Percentiles rank a stretch among this genome's conserved stretches.
Conservation (phyloP, 2,329 filamentous ascomycete species). For the Arthrobotrys megalospora region DNA sequence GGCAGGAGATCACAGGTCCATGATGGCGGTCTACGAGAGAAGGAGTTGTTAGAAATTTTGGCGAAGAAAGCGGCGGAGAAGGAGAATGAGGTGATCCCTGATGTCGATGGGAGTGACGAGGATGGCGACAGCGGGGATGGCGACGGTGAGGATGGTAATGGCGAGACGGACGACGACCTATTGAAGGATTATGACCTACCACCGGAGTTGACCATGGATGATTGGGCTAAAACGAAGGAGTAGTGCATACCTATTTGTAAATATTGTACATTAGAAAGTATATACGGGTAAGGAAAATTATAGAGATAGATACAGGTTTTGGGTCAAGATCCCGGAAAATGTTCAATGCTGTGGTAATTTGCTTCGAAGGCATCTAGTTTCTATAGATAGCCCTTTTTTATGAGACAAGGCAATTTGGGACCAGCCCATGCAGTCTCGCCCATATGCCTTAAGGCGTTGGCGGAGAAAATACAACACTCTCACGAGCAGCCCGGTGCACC, state of each 20-base stretch:
- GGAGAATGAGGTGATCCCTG: not conserved
- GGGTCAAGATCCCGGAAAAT: no score
- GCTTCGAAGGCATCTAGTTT: no score
- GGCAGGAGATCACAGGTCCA: slow-evolving; percentile 31
- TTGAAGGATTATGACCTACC: slow-evolving; percentile 29
- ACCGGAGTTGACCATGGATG: slow-evolving; percentile 10
- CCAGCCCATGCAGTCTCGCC: no score
- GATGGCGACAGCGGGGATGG: not conserved
- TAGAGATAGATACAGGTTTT: not conserved
- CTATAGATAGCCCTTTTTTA: no score
- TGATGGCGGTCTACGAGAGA: slow-evolving; percentile 4
- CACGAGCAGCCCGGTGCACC: no score
- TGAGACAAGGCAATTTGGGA: no score
- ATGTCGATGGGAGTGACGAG: not conserved
- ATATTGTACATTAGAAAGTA: slow-evolving; percentile 48
- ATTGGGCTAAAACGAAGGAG: not conserved
- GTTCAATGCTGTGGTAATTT: no score
- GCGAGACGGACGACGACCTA: slow-evolving; percentile 2
- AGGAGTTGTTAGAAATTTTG: not conserved
- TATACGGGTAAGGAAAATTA: slow-evolving; percentile 5
- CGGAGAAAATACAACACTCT: no score
- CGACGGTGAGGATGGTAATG: not conserved
- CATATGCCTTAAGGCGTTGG: no score
- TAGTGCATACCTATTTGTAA: slow-evolving; percentile 20
- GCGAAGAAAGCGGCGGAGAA: not conserved